phyloP scores from a whole-genome alignment of 306 rosid species.

The Vicia sativa region DNA sequence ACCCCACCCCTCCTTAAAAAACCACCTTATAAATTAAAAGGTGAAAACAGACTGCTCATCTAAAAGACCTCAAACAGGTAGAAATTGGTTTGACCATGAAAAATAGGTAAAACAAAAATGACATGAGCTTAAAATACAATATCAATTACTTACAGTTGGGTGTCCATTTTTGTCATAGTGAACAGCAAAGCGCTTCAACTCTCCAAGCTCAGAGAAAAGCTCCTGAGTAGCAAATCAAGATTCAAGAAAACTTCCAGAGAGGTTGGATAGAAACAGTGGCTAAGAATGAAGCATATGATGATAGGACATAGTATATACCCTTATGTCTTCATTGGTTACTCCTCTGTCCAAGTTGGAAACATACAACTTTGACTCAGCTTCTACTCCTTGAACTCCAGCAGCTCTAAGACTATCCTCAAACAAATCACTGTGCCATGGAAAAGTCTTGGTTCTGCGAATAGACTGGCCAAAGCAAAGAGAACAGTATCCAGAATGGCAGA shows the following conservation, averaged over 20 bases:
- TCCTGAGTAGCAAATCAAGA: conserved; percentile 84
- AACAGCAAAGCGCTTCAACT: conserved; percentile 81
- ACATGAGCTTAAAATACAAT: background rate
- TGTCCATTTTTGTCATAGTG: conserved; percentile 92
- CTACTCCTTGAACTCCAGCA: conserved; percentile 89
- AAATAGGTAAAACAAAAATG: background rate
- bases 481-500: conserved; percentile 76
- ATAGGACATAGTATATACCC: conserved; percentile 73
- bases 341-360: conserved; percentile 97
- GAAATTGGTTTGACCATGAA: background rate
- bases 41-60: background rate
- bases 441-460: conserved; percentile 74
- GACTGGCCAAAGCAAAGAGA: conserved; percentile 92
- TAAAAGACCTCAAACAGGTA: background rate
- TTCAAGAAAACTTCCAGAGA: conserved; percentile 60
- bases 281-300: conserved; percentile 54
- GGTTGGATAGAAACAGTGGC: conserved; percentile 50
- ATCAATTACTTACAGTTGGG: conserved; percentile 66
- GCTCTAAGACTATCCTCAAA: conserved; percentile 97
- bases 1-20: background rate
- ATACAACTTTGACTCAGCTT: conserved; percentile 84
- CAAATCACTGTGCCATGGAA: conserved; percentile 90
- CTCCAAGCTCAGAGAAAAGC: conserved; percentile 91
- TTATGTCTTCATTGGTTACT: conserved; percentile 96
- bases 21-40: background rate